These are phyloP conservation scores for Solanum rostratum DNA, from an alignment of 257 asterid genomes.

Conservation along the genomic window DNA sequence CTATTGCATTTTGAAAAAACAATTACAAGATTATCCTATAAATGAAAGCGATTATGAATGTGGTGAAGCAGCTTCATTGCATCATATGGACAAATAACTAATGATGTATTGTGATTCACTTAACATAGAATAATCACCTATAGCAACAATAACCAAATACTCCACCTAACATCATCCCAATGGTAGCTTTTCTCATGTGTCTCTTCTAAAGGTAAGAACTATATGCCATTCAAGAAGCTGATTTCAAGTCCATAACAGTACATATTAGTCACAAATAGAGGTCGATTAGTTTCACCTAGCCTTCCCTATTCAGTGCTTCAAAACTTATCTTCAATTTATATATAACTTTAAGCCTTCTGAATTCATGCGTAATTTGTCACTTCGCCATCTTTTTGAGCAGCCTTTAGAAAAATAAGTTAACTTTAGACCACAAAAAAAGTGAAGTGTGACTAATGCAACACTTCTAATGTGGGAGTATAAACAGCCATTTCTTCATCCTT, in stretches of 20 bases:
- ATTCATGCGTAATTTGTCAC: neutral
- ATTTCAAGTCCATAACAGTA: neutral
- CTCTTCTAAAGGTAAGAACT: neutral
- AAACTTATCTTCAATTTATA: neutral
- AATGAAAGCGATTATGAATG: neutral
- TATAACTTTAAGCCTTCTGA: neutral
- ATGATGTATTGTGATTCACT: neutral
- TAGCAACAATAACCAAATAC: neutral
- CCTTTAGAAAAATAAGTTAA: neutral
- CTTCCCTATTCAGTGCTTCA: neutral
- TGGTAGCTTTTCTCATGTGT: neutral
- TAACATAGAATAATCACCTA: neutral
- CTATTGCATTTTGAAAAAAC: neutral
- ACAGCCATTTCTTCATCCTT: neutral
- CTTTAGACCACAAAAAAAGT: neutral
- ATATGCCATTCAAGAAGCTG: neutral
- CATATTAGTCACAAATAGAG: neutral
- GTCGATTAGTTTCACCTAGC: neutral
- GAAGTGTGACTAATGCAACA: neutral
- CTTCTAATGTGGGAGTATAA: neutral
- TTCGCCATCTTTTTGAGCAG: neutral
- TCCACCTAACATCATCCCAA: neutral
- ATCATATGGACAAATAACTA: neutral
- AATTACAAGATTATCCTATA: neutral
- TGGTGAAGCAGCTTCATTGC: neutral